These are phyloP conservation scores for Ceratonia siliqua DNA, from an alignment of 306 rosid genomes.

Conservation along the genomic window DNA sequence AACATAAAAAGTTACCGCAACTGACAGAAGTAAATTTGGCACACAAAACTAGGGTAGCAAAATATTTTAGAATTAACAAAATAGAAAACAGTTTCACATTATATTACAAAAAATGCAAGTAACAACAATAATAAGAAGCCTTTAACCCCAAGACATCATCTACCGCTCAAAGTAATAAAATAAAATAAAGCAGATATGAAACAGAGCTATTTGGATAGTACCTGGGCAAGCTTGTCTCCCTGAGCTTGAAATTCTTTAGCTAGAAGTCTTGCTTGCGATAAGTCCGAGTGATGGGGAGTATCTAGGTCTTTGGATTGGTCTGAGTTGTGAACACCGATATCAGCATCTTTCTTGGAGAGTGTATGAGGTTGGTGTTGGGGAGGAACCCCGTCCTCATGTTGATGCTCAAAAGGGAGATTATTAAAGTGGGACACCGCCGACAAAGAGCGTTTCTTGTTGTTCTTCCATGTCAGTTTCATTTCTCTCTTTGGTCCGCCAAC, in stretches of 20 bases:
- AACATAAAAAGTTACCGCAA: conserved; percentile 9
- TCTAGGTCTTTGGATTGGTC: background rate
- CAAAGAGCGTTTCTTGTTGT: conserved; percentile 41
- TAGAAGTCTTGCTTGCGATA: conserved; percentile 26
- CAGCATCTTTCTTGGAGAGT: background rate
- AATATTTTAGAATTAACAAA: background rate
- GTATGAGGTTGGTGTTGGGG: background rate
- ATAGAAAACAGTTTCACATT: background rate
- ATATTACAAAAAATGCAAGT: background rate
- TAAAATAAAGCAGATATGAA: background rate
- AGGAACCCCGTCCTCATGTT: background rate
- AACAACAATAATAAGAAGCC: background rate
- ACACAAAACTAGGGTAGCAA: background rate
- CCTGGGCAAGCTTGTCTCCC: conserved; percentile 55
- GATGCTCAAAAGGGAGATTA: conserved; percentile 47
- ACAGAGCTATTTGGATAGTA: background rate
- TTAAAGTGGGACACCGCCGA: conserved; percentile 35
- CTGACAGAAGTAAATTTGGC: background rate
- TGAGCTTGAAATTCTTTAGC: conserved; percentile 48
- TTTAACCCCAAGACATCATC: background rate
- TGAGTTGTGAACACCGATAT: background rate
- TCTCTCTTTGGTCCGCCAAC: background rate
- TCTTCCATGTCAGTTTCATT: conserved; percentile 61
- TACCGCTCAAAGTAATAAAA: background rate
- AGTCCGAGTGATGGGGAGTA: background rate